Evolutionary conservation across 176 grass and related monocot species (phyloP).

Genomic region (Zoysia japonica): DNA sequence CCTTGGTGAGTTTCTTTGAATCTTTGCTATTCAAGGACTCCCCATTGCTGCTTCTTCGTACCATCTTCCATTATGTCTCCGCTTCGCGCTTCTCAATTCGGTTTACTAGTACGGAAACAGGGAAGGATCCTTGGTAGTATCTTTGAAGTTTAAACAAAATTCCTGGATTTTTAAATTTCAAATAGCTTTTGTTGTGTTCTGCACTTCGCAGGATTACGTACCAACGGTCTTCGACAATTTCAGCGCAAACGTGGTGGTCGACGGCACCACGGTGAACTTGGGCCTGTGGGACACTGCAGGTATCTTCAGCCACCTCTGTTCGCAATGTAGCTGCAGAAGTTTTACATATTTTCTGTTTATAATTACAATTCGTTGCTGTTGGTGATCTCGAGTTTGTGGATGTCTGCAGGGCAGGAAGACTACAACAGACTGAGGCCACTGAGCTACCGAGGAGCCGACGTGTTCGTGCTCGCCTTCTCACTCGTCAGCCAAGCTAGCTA

Average conservation of each 20-base stretch:
- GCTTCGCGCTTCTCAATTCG: constrained; percentile 1
- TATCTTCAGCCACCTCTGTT: background rate
- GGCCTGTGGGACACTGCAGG: constrained; percentile 95
- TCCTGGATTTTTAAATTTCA: background rate
- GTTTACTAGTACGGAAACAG: background rate
- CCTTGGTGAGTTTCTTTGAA: background rate
- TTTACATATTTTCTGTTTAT: background rate
- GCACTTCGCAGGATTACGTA: constrained; percentile 68
- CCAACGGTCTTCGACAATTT: constrained; percentile 96
- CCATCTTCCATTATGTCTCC: background rate
- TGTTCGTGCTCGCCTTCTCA: constrained; percentile 91
- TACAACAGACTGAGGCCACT: constrained; percentile 90
- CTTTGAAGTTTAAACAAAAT: background rate
- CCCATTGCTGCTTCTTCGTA: background rate
- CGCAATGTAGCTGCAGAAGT: background rate
- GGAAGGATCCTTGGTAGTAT: background rate
- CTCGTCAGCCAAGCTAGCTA: constrained; percentile 91
- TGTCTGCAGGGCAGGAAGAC: constrained; percentile 80
- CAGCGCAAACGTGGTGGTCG: constrained; percentile 89
- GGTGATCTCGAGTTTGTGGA: constrained; percentile 9
- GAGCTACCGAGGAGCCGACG: constrained; percentile 89
- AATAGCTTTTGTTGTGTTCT: background rate
- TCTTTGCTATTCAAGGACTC: background rate
- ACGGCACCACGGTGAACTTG: constrained; percentile 86
- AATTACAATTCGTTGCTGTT: background rate